Base-by-base conservation (phyloP, 768 basidiomycete genomes). In the Suillus brevipes region DNA sequence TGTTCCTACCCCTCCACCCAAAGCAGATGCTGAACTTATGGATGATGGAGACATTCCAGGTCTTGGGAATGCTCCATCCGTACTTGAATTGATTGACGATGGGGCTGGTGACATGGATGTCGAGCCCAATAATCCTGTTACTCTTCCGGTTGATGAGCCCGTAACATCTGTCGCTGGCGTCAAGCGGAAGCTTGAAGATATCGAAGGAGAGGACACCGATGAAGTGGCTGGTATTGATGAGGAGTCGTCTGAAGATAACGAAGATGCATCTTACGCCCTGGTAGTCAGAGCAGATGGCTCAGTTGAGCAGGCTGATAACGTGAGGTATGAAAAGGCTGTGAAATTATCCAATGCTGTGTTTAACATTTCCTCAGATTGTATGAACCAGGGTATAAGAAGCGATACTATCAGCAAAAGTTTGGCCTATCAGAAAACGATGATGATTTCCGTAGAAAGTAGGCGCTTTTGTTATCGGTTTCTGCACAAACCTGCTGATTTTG, bases 361-460 rank as follows among this genome's bases (percentile, higher is more conserved):
- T 69, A 62, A 66, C 42, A 16, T 28, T 65, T 58, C 57, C 37
- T 31, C 65, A 98, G 97, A 73, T 80, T 99, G 25, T 99, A 94
- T 89, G 95, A 99, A 76, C 89, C 95, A 2, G 97, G 97, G 34
- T 99, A 99, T 77, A 89, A 87, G 74, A 94, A 96, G 69, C 87
- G 97, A 47, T 99, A 99, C 75, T 99, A 99, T 71, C 83, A 85
- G 55, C 90, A 93, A 72, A 99, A 99, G 79, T 99, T 99, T 72
- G 89, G 89, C 2, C 80, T 93, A 14, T 85, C 90, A 68, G 75
- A 83, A 23, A 83, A 78, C n/a, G 92, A 98, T 69, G 74, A 71
- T 2, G 87, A 89, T 64, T 91, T 95, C 77, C 84, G 86, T 67
- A 88, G 86, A 73, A 73, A 82, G 95, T 98, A 71, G 69, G 87